Base-by-base conservation (phyloP, 2,329 filamentous ascomycete genomes). In the Colletotrichum euphorbiae region DNA sequence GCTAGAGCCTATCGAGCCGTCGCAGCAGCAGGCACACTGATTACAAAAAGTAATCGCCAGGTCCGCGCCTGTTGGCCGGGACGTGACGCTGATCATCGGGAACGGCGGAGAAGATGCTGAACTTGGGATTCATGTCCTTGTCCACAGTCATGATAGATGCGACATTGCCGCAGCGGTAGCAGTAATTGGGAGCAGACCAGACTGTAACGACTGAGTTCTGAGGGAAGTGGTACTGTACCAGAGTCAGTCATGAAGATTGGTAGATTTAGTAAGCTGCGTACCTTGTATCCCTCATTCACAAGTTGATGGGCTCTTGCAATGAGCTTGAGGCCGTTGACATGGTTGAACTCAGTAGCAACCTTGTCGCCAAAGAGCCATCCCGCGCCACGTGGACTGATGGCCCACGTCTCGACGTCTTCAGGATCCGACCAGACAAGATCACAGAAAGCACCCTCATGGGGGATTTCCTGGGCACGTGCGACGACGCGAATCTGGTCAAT, bases 401-500 rank as follows among this genome's bases (percentile, higher is more conserved):
- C 95, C 86, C 98, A 99, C 71, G 98, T 97, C 75, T 98, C 95
- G 56, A 97, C 90, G 73, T 99, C 96, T 76, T 99, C 96, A 1
- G 96, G 96, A 77, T 99, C 96, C 62, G 93, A 97, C 96, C 96
- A 99, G 6, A 99, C 96, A 43, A 99, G 83, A 78, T 99, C 96
- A 57, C 96, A 97, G 89, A 99, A 99, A 2, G 96, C 96, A 6
- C 96, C 96, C 82, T 99, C 96, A 76, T 99, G 96, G 6, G 96
- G 96, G 74, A 99, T 99, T 79, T 99, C 96, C 74, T 97, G 92
- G 74, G 97, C 98, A 52, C 96, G 91, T 73, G 98, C 96, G 71
- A 99, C 97, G 72, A 99, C 97, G 75, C 97, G 96, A 80, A 99
- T 98, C 83, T 99, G 96, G 78, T 99, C 96, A 76, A 99, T 98